phyloP scores from a whole-genome alignment of 139 green algal genomes.

The Medakamo hakoo region DNA sequence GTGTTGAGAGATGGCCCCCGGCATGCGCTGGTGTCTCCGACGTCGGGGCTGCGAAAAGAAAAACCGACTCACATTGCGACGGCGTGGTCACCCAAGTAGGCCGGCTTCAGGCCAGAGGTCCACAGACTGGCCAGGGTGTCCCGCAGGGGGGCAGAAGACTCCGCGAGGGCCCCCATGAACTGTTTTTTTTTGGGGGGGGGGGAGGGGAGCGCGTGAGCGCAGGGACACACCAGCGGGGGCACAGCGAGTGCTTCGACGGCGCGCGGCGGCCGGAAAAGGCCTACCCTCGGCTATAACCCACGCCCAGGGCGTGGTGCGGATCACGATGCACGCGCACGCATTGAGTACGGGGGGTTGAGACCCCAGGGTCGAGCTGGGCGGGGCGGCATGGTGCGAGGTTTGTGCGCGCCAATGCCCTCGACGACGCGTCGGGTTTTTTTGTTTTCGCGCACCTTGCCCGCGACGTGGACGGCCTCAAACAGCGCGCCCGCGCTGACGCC shows the following conservation, averaged over 20 bases:
- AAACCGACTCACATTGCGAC: conserved; percentile 25
- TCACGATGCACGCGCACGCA: too few species aligned
- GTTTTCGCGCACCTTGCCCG: conserved; percentile 13
- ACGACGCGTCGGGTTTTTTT: too few species aligned
- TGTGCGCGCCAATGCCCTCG: too few species aligned
- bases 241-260: background rate
- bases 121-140: conserved; percentile 1
- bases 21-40: background rate
- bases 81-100: conserved; percentile 37
- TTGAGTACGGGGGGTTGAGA: too few species aligned
- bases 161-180: background rate
- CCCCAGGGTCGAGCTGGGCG: too few species aligned
- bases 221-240: conserved; percentile 5
- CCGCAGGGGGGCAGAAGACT: background rate
- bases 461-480: conserved; percentile 35
- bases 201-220: conserved; percentile 1
- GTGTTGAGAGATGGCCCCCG: background rate
- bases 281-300: too few species aligned
- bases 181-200: too few species aligned
- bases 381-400: too few species aligned
- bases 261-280: too few species aligned
- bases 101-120: too few species aligned
- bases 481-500: conserved; percentile 31
- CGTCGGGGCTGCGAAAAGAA: background rate
- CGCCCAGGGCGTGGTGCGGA: too few species aligned